A percentile compares a stretch with the other conserved stretches of the same genome.
These are phyloP conservation scores for Trypanosoma boissoni DNA, from an alignment of 208 protist genomes.

Conservation along the genomic window DNA sequence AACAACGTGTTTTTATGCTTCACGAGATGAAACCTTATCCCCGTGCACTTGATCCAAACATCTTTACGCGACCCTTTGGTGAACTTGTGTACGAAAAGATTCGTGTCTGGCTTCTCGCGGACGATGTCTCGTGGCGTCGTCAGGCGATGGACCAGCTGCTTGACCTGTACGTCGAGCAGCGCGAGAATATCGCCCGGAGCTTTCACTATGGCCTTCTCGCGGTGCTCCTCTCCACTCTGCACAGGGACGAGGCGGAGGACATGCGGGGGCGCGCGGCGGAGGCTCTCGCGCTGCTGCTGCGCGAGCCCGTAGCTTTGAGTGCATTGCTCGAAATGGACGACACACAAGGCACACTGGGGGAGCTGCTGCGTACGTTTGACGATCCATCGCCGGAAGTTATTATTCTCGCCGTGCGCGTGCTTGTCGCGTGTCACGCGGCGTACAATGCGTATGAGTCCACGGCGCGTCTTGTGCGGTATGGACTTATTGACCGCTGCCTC, in stretches of 20 bases:
- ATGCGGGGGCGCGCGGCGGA: conserved; percentile 61
- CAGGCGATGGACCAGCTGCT: conserved; percentile 69
- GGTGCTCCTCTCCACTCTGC: conserved; percentile 51
- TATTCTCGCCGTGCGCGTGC: conserved; percentile 51
- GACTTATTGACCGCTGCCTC: conserved; percentile 37
- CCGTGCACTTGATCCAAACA: conserved; percentile 50
- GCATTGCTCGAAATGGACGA: conserved; percentile 40
- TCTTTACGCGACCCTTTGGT: conserved; percentile 66
- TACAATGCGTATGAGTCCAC: conserved; percentile 66
- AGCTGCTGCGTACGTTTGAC: conserved; percentile 37
- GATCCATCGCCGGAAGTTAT: conserved; percentile 57
- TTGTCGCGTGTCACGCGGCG: conserved; percentile 53
- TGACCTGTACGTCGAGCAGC: conserved; percentile 65
- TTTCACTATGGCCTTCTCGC: conserved; percentile 51
- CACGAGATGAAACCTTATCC: conserved; percentile 69
- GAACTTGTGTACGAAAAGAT: conserved; percentile 67
- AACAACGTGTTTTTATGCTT: conserved; percentile 70
- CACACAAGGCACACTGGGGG: conserved; percentile 21
- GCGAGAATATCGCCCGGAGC: conserved; percentile 59
- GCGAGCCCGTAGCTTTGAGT: conserved; percentile 43
- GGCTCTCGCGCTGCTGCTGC: conserved; percentile 61
- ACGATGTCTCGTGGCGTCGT: conserved; percentile 38
- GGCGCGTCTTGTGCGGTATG: conserved; percentile 36
- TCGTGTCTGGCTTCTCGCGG: conserved; percentile 62
- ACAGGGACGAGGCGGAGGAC: conserved; percentile 49